Percentiles rank a stretch among this genome's conserved stretches.
Conservation (phyloP, 164 flowering plant genomes). For the Tinospora cordifolia region DNA sequence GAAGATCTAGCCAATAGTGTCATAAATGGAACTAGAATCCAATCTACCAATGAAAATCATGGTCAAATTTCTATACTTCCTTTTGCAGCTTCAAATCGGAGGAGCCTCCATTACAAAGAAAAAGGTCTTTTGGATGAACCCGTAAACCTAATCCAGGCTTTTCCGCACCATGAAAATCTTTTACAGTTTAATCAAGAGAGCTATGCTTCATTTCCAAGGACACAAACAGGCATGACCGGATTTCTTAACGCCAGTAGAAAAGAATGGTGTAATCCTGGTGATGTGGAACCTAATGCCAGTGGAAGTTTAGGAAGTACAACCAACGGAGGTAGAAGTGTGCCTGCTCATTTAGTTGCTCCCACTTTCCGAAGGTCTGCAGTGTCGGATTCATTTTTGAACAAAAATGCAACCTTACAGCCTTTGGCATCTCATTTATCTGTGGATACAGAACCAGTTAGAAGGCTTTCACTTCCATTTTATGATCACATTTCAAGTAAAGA, state of each 20-base stretch:
- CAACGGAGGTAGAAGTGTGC: conserved; percentile 12
- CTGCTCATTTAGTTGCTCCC: conserved; percentile 21
- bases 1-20: conserved; percentile 17
- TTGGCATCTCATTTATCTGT: conserved; percentile 15
- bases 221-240: conserved; percentile 19
- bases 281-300: conserved; percentile 13
- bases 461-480: conserved; percentile 16
- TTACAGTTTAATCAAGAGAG: conserved; percentile 17
- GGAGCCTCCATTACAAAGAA: conserved; percentile 16
- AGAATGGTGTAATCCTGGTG: conserved; percentile 9
- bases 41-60: conserved; percentile 10
- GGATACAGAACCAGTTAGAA: conserved; percentile 17
- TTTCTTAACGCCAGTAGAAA: conserved; percentile 7
- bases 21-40: conserved; percentile 13
- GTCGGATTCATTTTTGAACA: conserved; percentile 11
- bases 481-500: conserved; percentile 23
- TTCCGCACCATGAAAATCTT: conserved; percentile 13
- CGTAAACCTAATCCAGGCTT: conserved; percentile 15
- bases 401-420: conserved; percentile 17
- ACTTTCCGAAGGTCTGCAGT: conserved; percentile 17
- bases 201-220: conserved; percentile 6
- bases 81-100: conserved; percentile 14
- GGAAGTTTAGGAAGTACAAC: conserved; percentile 14
- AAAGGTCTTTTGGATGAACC: conserved; percentile 20
- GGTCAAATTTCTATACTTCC: conserved; percentile 7